Conservation (phyloP, 2,329 filamentous ascomycete genomes). For the Hysterium pulicare region DNA sequence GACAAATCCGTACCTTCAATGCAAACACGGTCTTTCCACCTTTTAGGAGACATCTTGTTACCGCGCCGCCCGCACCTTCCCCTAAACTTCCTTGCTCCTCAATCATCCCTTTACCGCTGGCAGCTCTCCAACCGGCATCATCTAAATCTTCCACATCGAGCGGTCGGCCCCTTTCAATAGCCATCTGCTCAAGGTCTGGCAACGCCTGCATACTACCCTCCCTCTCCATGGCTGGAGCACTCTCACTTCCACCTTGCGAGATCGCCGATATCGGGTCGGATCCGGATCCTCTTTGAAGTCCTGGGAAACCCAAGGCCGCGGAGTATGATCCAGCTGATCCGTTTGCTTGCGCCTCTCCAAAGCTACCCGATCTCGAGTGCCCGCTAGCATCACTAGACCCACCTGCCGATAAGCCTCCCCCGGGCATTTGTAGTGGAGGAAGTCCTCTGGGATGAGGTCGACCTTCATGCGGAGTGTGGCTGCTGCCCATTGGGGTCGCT, state of each 20-base stretch:
- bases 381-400: constrained; percentile 78
- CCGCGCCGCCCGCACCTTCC: constrained; percentile 92
- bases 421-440: constrained; percentile 55
- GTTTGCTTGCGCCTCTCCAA: constrained; percentile 74
- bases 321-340: constrained; percentile 80
- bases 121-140: constrained; percentile 91
- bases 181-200: constrained; percentile 74
- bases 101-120: constrained; percentile 83
- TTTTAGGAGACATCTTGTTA: constrained; percentile 85
- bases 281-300: constrained; percentile 56
- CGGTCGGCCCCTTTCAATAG: constrained; percentile 74
- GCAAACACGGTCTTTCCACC: constrained; percentile 94
- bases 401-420: constrained; percentile 57
- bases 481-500: constrained; percentile 83
- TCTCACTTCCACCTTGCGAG: constrained; percentile 70
- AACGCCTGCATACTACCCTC: constrained; percentile 77
- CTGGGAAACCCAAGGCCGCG: constrained; percentile 77
- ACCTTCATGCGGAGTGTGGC: constrained; percentile 68
- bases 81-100: constrained; percentile 84
- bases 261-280: constrained; percentile 87
- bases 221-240: constrained; percentile 69
- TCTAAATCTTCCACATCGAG: constrained; percentile 93
- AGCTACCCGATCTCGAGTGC: constrained; percentile 80
- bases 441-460: constrained; percentile 50
- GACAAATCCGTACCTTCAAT: constrained; percentile 66